Conservation (phyloP, 768 basidiomycete species). For the Mycena indigotica region DNA sequence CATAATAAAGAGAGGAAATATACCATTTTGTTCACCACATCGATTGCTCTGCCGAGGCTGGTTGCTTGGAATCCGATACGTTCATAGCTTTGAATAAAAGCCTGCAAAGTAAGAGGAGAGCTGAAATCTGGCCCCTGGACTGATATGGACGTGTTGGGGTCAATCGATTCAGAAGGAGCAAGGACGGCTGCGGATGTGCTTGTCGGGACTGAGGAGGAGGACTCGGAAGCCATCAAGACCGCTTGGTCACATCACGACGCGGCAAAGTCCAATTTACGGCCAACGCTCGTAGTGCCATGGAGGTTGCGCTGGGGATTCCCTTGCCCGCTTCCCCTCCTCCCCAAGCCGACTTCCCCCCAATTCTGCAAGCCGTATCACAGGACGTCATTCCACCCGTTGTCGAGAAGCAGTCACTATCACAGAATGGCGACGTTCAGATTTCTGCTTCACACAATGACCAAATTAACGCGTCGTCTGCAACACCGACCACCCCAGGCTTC, state of each 20-base stretch:
- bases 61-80: constrained; percentile 98
- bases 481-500: constrained; percentile 17
- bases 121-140: constrained; percentile 91
- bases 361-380: constrained; percentile 2
- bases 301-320: constrained; percentile 24
- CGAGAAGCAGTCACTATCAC: constrained; percentile 2
- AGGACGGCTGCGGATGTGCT: constrained; percentile 77
- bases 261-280: constrained; percentile 5
- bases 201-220: too few relatives aligned
- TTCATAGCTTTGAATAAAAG: constrained; percentile 78
- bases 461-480: constrained; percentile 13
- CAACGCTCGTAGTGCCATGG: too few relatives aligned
- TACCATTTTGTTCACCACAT: constrained; percentile 94
- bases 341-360: constrained; percentile 1
- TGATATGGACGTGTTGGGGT: constrained; percentile 58
- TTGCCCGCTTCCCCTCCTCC: constrained; percentile 28
- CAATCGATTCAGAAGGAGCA: constrained; percentile 70
- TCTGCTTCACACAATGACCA: background rate
- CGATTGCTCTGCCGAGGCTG: constrained; percentile 83
- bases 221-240: constrained; percentile 12
- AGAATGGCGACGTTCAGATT: constrained; percentile 6
- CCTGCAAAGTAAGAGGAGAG: constrained; percentile 60
- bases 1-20: constrained; percentile 13
- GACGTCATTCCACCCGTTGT: too few relatives aligned
- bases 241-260: constrained; percentile 9